These are phyloP conservation scores for Mycena rebaudengoi DNA, from an alignment of 768 basidiomycete genomes.

Conservation along the genomic window DNA sequence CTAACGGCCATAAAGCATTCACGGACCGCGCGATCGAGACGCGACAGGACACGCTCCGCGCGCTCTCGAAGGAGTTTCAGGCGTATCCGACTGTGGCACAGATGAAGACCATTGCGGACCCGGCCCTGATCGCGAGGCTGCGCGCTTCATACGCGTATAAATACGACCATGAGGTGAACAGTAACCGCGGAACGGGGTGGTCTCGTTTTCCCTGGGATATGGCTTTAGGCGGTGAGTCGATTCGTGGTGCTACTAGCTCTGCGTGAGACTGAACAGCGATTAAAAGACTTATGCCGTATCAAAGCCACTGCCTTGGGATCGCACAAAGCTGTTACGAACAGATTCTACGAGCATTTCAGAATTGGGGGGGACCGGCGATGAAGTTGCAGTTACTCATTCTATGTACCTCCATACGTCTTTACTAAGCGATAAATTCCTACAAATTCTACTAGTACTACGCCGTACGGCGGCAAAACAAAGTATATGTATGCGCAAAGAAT, in stretches of 20 bases:
- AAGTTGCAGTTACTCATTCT: no score
- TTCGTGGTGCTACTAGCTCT: background rate
- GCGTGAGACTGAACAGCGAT: no score
- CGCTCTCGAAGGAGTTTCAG: conserved; percentile 51
- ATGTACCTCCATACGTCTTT: no score
- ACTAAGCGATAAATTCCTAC: no score
- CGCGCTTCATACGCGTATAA: conserved; percentile 62
- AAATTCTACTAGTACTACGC: no score
- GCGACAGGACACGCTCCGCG: conserved; percentile 58
- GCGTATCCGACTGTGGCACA: conserved; percentile 37
- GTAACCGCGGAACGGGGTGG: conserved; percentile 26
- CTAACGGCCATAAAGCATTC: conserved; percentile 35
- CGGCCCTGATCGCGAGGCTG: conserved; percentile 41
- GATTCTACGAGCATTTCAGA: conserved; percentile 54
- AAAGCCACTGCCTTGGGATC: conserved; percentile 53
- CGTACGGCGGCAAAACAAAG: no score
- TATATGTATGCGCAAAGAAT: no score
- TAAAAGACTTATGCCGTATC: conserved; percentile 52
- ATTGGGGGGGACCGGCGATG: conserved; percentile 8
- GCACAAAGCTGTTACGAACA: conserved; percentile 47
- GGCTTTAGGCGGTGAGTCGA: conserved; percentile 46
- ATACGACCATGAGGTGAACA: conserved; percentile 36
- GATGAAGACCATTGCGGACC: conserved; percentile 38
- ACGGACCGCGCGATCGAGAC: conserved; percentile 49
- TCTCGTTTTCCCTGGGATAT: conserved; percentile 61